Conservation (phyloP, 345 rosid genomes). For the Gossypium sturtianum region DNA sequence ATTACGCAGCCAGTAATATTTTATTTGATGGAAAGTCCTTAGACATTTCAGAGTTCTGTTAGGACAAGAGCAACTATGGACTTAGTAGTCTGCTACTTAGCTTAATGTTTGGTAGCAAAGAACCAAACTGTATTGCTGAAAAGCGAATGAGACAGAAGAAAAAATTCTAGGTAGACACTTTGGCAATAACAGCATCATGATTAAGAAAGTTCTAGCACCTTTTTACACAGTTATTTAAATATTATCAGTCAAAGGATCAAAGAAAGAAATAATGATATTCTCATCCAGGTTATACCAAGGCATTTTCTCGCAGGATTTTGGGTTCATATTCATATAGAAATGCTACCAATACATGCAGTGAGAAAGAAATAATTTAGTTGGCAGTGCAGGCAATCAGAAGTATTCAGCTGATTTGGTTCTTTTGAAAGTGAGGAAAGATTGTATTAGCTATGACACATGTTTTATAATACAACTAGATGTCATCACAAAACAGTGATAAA, state of each 20-base stretch:
- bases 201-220: neutral
- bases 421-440: neutral
- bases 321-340: neutral
- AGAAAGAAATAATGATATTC: neutral
- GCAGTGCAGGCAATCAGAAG: neutral
- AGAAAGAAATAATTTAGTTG: neutral
- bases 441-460: neutral
- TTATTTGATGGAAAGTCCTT: neutral
- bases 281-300: neutral
- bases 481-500: neutral
- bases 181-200: conserved; percentile 1
- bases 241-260: neutral
- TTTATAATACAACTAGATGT: neutral
- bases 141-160: neutral
- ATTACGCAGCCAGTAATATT: neutral
- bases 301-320: neutral
- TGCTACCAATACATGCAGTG: neutral
- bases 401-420: neutral
- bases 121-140: neutral
- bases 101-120: neutral
- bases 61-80: neutral
- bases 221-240: neutral
- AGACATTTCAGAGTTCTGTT: neutral
- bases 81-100: neutral
- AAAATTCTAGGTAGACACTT: neutral